Conservation (phyloP, 345 rosid species). For the Nephelium lappaceum region DNA sequence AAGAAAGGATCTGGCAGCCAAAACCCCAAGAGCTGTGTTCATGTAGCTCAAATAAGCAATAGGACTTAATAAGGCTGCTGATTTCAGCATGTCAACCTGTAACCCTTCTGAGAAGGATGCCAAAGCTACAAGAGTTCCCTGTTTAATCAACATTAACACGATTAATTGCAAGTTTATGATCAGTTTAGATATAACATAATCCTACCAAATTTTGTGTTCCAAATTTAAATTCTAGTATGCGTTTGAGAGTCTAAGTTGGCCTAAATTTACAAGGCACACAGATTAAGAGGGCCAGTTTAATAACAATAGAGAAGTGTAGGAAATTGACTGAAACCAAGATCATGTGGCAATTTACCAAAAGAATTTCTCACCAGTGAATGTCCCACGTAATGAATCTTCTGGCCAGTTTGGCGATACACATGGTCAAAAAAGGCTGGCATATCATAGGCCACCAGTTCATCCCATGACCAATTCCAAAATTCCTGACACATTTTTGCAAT, state of each 20-base stretch:
- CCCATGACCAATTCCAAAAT: conserved; percentile 97
- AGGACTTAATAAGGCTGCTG: conserved; percentile 83
- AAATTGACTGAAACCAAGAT: no score
- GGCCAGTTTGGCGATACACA: conserved; percentile 56
- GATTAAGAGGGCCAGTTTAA: not conserved
- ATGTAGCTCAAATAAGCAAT: conserved; percentile 90
- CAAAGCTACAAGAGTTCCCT: conserved; percentile 86
- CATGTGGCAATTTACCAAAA: not conserved
- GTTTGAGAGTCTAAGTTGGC: no score
- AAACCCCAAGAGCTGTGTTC: conserved; percentile 64
- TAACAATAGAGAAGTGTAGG: no score
- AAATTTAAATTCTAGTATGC: no score
- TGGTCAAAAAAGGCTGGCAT: conserved; percentile 74
- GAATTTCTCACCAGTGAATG: conserved; percentile 71
- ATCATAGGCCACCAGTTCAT: conserved; percentile 72
- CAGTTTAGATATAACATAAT: no score
- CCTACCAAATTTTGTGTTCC: no score
- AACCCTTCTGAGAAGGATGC: conserved; percentile 80
- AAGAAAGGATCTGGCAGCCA: conserved; percentile 65
- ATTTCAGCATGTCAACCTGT: conserved; percentile 56
- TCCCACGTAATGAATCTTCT: conserved; percentile 82
- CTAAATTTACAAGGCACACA: not conserved
- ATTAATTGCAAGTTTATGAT: no score
- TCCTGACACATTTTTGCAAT: conserved; percentile 49
- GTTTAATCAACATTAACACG: not conserved